Evolutionary conservation across 768 basidiomycete species (phyloP).

Genomic region (Naganishia randhawae): DNA sequence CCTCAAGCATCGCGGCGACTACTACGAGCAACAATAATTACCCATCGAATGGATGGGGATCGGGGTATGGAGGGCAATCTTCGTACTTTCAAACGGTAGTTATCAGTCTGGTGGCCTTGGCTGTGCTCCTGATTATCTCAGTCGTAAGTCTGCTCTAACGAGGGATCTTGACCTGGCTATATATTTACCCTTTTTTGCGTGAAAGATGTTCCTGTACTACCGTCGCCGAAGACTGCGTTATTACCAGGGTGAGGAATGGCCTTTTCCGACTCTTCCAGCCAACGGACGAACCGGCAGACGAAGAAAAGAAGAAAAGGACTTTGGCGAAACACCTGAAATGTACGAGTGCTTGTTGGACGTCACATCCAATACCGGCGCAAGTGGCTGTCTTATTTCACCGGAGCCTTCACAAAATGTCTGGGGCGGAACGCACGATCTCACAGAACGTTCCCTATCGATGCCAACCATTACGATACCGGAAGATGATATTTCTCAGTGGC

Average conservation of each 20-base stretch:
- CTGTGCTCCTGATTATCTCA: conserved; percentile 25
- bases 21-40: conserved; percentile 4
- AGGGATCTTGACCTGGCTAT: too few species aligned
- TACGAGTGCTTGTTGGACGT: conserved; percentile 17
- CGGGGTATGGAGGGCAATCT: conserved; percentile 10
- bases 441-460: not conserved
- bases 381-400: not conserved
- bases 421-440: not conserved
- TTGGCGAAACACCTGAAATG: conserved; percentile 27
- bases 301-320: conserved; percentile 19
- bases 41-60: not conserved
- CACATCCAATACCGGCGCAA: not conserved
- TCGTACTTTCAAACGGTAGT: conserved; percentile 30
- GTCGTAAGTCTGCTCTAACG: not conserved
- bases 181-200: not conserved
- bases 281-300: conserved; percentile 15
- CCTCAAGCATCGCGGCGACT: not conserved
- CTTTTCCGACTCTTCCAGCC: conserved; percentile 9
- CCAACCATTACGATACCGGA: conserved; percentile 1
- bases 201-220: conserved; percentile 27
- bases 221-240: conserved; percentile 22
- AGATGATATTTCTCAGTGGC: conserved; percentile 14
- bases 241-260: conserved; percentile 24
- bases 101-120: conserved; percentile 28
- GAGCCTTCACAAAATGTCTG: not conserved